A percentile compares a stretch with the other conserved stretches of the same genome.
Conservation (phyloP, 2,329 filamentous ascomycete species). For the Beauveria australis region DNA sequence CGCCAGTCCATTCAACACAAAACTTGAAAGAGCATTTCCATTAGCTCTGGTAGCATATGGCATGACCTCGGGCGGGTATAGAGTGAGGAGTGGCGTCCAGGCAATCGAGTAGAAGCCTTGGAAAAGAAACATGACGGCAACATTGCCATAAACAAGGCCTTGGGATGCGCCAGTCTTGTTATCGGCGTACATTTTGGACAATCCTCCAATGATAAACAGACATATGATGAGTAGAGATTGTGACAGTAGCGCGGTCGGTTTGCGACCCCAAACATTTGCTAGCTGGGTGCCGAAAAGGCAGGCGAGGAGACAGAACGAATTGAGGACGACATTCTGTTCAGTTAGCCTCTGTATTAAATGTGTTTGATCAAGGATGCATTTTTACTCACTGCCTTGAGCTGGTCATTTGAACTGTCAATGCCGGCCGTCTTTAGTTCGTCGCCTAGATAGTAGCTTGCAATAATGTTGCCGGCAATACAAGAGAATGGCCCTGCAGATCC, state of each 20-base stretch:
- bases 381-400: constrained; percentile 31
- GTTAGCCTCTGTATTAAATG: neutral
- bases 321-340: constrained; percentile 38
- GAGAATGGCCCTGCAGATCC: constrained; percentile 31
- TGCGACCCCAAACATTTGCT: constrained; percentile 34
- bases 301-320: constrained; percentile 38
- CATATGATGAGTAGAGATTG: constrained; percentile 31
- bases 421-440: constrained; percentile 36
- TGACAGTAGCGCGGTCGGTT: constrained; percentile 32
- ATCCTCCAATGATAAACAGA: constrained; percentile 42
- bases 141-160: constrained; percentile 29
- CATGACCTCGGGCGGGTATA: constrained; percentile 23
- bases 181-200: constrained; percentile 34
- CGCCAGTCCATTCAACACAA: constrained; percentile 11
- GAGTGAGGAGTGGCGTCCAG: constrained; percentile 20
- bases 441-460: constrained; percentile 33
- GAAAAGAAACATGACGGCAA: constrained; percentile 23
- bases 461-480: constrained; percentile 25
- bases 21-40: constrained; percentile 28
- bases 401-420: constrained; percentile 32
- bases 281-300: constrained; percentile 35
- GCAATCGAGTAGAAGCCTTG: constrained; percentile 21
- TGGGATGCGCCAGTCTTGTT: constrained; percentile 19
- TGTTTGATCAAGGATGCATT: too few relatives aligned
- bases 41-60: constrained; percentile 20